Conservation (phyloP, 176 grass and related monocot species). For the Carex parvula region DNA sequence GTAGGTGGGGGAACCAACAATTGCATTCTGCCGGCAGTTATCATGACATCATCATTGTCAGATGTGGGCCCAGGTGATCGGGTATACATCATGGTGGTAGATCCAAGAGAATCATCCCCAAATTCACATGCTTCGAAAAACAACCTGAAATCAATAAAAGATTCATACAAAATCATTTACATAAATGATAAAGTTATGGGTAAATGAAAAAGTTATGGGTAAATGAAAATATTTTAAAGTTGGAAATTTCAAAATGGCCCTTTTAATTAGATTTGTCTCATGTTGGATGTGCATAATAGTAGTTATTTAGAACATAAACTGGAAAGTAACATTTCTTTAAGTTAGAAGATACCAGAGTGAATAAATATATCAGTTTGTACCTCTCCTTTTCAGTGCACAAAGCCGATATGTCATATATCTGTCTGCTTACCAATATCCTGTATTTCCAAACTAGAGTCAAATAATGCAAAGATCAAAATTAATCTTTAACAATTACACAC, state of each 20-base stretch:
- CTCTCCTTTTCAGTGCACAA: slow-evolving; percentile 85
- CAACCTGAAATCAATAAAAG: slow-evolving; percentile 31
- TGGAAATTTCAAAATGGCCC: neutral
- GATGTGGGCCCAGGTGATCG: slow-evolving; percentile 15
- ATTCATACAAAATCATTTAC: neutral
- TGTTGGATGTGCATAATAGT: neutral
- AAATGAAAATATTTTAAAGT: neutral
- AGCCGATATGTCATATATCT: slow-evolving; percentile 84
- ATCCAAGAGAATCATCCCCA: slow-evolving; percentile 63
- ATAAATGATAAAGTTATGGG: slow-evolving; percentile 1
- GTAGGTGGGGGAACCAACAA: slow-evolving; percentile 33
- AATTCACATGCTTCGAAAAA: slow-evolving; percentile 88
- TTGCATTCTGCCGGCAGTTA: slow-evolving; percentile 32
- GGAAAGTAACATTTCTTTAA: neutral
- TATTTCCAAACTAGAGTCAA: slow-evolving; percentile 16
- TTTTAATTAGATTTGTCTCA: neutral
- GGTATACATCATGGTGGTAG: slow-evolving; percentile 96
- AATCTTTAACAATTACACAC: neutral
- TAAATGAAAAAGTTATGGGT: too few species aligned
- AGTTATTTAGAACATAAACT: neutral
- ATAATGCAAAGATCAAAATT: slow-evolving; percentile 17
- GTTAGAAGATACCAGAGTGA: neutral
- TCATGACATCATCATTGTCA: slow-evolving; percentile 15
- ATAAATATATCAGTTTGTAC: slow-evolving; percentile 28
- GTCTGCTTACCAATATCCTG: slow-evolving; percentile 69